Evolutionary conservation across 2,329 filamentous ascomycete genomes (phyloP).

Genomic region (Geosmithia flava): DNA sequence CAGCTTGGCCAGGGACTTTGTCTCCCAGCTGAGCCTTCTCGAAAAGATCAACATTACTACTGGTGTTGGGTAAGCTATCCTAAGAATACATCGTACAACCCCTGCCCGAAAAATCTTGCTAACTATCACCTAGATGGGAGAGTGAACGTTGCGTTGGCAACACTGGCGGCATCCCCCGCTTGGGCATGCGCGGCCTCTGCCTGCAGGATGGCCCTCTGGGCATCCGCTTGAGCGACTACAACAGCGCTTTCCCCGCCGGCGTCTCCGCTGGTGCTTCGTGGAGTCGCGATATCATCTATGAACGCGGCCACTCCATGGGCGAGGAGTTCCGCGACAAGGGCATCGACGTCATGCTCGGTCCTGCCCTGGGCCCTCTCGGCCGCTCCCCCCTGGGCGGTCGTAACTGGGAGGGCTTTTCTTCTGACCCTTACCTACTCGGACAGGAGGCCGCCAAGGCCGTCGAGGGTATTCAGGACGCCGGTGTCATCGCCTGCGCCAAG

Average conservation of each 20-base stretch:
- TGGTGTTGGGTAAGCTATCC: slow-evolving; percentile 68
- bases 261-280: slow-evolving; percentile 75
- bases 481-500: slow-evolving; percentile 75
- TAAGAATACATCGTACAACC: too few relatives aligned
- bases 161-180: slow-evolving; percentile 53
- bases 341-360: slow-evolving; percentile 55
- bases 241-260: slow-evolving; percentile 69
- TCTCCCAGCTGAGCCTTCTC: slow-evolving; percentile 67
- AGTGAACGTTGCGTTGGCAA: slow-evolving; percentile 69
- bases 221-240: slow-evolving; percentile 65
- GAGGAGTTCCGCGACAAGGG: slow-evolving; percentile 63
- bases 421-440: slow-evolving; percentile 66
- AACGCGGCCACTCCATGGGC: slow-evolving; percentile 34
- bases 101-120: slow-evolving; percentile 2
- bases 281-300: slow-evolving; percentile 55
- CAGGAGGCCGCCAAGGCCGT: slow-evolving; percentile 61
- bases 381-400: slow-evolving; percentile 32
- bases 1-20: slow-evolving; percentile 61
- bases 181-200: slow-evolving; percentile 64
- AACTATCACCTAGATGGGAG: slow-evolving; percentile 17
- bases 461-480: slow-evolving; percentile 68
- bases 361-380: slow-evolving; percentile 33
- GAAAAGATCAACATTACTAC: slow-evolving; percentile 96
- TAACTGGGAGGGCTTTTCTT: slow-evolving; percentile 57
- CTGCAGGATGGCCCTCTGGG: slow-evolving; percentile 79